Conservation (phyloP, 2,329 filamentous ascomycete species). For the Colletotrichum filicis region DNA sequence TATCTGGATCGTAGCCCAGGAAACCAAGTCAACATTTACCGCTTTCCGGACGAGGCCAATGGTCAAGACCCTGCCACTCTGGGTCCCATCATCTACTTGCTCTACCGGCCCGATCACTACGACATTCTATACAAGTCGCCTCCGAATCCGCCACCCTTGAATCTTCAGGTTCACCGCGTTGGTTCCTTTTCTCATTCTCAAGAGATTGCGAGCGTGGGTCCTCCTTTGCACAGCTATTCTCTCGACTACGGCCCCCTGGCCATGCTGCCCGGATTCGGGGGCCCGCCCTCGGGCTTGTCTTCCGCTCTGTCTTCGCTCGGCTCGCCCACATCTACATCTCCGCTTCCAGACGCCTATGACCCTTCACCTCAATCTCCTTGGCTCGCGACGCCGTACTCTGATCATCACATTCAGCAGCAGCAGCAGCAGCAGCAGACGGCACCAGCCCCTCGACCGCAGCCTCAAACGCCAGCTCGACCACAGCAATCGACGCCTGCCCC, state of each 20-base stretch:
- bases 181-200: slow-evolving; percentile 58
- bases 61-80: slow-evolving; percentile 54
- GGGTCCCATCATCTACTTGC: slow-evolving; percentile 65
- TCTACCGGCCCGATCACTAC: slow-evolving; percentile 86
- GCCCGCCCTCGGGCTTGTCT: slow-evolving; percentile 42
- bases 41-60: slow-evolving; percentile 67
- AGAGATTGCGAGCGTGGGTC: slow-evolving; percentile 52
- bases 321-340: slow-evolving; percentile 42
- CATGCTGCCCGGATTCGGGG: slow-evolving; percentile 58
- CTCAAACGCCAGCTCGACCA: slow-evolving; percentile 19
- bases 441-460: slow-evolving; percentile 45
- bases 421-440: slow-evolving; percentile 34
- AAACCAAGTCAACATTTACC: slow-evolving; percentile 77
- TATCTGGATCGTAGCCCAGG: slow-evolving; percentile 91
- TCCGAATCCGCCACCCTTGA: slow-evolving; percentile 42
- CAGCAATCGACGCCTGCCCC: slow-evolving; percentile 20
- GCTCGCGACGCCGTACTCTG: slow-evolving; percentile 48
- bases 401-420: slow-evolving; percentile 40
- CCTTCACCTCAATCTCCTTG: slow-evolving; percentile 49
- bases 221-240: slow-evolving; percentile 53
- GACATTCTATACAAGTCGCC: slow-evolving; percentile 83
- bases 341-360: slow-evolving; percentile 41
- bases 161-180: slow-evolving; percentile 66
- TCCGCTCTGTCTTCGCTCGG: slow-evolving; percentile 48
- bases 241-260: slow-evolving; percentile 56